phyloP scores from a whole-genome alignment of 2,329 filamentous ascomycete genomes.

The Diaporthe helianthi region DNA sequence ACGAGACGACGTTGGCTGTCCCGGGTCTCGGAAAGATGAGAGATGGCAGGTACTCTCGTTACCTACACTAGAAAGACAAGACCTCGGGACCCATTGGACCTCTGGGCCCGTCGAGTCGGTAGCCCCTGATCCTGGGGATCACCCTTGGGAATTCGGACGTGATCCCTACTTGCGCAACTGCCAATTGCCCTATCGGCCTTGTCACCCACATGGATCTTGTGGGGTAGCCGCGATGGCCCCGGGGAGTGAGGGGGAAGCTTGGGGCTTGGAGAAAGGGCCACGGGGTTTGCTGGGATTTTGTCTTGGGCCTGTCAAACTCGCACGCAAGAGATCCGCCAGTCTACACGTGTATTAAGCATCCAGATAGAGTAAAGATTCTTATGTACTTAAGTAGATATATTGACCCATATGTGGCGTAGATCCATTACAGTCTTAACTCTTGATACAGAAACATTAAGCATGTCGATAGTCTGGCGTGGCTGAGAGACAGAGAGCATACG shows the following conservation, averaged over 20 bases:
- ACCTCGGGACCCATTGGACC: slow-evolving; percentile 9
- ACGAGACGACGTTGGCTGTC: not conserved
- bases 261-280: slow-evolving; percentile 15
- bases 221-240: slow-evolving; percentile 13
- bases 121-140: slow-evolving; percentile 26
- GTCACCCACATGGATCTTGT: slow-evolving; percentile 17
- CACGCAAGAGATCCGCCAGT: slow-evolving; percentile 11
- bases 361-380: not conserved
- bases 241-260: slow-evolving; percentile 25
- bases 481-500: not conserved
- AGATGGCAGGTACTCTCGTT: not conserved
- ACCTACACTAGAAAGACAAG: slow-evolving; percentile 3
- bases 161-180: slow-evolving; percentile 1
- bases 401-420: not conserved
- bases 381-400: no score
- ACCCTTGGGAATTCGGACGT: not conserved
- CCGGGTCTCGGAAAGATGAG: not conserved
- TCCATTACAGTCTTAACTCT: not conserved
- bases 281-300: slow-evolving; percentile 9
- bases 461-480: no score
- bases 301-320: not conserved
- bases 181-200: not conserved
- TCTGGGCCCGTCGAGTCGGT: slow-evolving; percentile 15
- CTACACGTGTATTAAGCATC: slow-evolving; percentile 11
- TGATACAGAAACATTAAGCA: not conserved